Percentiles rank a stretch among this genome's conserved stretches.
These are phyloP conservation scores for Dittrichia graveolens DNA, from an alignment of 129 eudicot species.

Conservation along the genomic window DNA sequence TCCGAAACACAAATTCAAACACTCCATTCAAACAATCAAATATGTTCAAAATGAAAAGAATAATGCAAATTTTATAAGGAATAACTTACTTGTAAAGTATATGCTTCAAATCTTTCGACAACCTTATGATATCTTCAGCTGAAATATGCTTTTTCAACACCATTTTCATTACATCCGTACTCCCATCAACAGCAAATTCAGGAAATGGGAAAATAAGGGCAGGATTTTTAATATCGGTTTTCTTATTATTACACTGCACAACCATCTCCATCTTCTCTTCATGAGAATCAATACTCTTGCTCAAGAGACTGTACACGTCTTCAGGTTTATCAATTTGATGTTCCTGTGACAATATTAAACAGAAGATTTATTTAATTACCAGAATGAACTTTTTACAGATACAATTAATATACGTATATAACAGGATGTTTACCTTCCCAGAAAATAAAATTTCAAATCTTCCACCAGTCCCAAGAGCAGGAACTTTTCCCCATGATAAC, in stretches of 20 bases:
- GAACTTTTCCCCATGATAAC: conserved; percentile 84
- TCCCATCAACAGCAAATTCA: conserved; percentile 33
- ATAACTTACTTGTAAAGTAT: conserved; percentile 77
- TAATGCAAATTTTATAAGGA: too few species aligned
- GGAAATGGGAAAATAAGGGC: conserved; percentile 26
- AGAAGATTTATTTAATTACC: background rate
- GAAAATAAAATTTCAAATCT: conserved; percentile 66
- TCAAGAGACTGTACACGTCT: conserved; percentile 60
- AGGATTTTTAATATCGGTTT: conserved; percentile 33
- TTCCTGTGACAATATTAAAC: conserved; percentile 44
- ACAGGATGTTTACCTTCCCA: conserved; percentile 55
- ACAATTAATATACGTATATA: background rate
- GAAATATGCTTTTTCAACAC: conserved; percentile 40
- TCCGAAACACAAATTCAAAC: too few species aligned
- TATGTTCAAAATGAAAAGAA: too few species aligned
- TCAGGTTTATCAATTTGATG: conserved; percentile 59
- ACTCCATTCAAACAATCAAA: too few species aligned
- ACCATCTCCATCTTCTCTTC: conserved; percentile 31
- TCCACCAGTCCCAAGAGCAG: conserved; percentile 79
- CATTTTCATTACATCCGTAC: conserved; percentile 24
- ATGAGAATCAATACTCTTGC: conserved; percentile 27
- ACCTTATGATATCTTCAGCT: conserved; percentile 36
- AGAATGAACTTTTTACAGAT: background rate
- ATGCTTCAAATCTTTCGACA: conserved; percentile 38
- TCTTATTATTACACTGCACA: conserved; percentile 18